A percentile compares a stretch with the other conserved stretches of the same genome.
These are phyloP conservation scores for Pascua guehoae DNA, from an alignment of 1,284 basidiomycete species.

Conservation along the genomic window DNA sequence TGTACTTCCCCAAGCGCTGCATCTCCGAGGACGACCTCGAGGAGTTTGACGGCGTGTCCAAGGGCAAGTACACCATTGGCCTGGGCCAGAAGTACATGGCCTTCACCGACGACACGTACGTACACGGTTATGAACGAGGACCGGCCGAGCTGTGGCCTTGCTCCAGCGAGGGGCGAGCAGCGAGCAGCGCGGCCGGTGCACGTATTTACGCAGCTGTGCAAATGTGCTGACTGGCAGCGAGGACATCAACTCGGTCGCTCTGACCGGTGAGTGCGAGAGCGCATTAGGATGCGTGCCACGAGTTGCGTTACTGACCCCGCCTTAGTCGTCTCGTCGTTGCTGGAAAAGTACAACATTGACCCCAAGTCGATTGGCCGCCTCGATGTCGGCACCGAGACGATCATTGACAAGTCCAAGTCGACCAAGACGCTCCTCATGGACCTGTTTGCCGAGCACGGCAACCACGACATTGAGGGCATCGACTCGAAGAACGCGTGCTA, in stretches of 20 bases:
- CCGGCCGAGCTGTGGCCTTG: neutral
- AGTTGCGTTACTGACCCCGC: constrained; percentile 13
- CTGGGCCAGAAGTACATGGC: constrained; percentile 98
- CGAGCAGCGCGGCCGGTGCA: neutral
- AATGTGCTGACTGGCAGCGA: constrained; percentile 52
- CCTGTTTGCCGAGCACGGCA: constrained; percentile 85
- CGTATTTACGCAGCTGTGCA: neutral
- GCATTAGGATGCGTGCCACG: neutral
- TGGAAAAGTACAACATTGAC: constrained; percentile 94
- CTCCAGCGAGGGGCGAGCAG: neutral
- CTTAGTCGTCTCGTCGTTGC: constrained; percentile 74
- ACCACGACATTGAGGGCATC: constrained; percentile 93
- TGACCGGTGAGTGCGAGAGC: constrained; percentile 63
- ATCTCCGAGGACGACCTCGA: constrained; percentile 94
- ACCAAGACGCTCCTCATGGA: constrained; percentile 99
- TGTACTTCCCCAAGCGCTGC: constrained; percentile 91
- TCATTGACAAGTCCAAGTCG: constrained; percentile 99
- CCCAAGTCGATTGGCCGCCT: constrained; percentile 93
- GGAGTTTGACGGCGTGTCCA: constrained; percentile 88
- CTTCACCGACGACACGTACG: constrained; percentile 81
- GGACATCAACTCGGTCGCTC: constrained; percentile 96
- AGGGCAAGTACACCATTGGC: constrained; percentile 99
- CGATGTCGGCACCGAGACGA: constrained; percentile 97
- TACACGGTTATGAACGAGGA: neutral
- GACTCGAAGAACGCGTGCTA: constrained; percentile 99